A percentile compares a stretch with the other conserved stretches of the same genome.
Evolutionary conservation across 2,329 filamentous ascomycete species (phyloP).

Genomic region (Annulohypoxylon truncatum): DNA sequence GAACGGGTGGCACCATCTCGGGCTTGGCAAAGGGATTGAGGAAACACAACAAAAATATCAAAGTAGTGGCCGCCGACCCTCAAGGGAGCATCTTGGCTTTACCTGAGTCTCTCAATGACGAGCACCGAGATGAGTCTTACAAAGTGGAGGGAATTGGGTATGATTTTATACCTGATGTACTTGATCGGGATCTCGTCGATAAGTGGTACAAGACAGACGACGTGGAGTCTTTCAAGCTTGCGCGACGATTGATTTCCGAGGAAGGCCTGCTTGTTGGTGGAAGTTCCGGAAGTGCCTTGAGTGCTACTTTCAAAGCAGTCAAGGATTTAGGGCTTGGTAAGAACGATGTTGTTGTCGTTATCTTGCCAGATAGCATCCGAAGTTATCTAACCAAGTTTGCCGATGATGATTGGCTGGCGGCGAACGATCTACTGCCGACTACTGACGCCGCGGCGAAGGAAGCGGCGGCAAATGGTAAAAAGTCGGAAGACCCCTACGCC

Average conservation of each 20-base stretch:
- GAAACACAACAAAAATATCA: slow-evolving; percentile 87
- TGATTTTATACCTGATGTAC: slow-evolving; percentile 95
- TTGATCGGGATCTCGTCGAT: slow-evolving; percentile 83
- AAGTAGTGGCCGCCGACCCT: slow-evolving; percentile 92
- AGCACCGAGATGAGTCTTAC: slow-evolving; percentile 84
- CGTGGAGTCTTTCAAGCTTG: slow-evolving; percentile 87
- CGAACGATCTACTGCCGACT: slow-evolving; percentile 87
- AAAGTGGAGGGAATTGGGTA: slow-evolving; percentile 99
- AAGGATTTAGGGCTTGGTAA: slow-evolving; percentile 82
- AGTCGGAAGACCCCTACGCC: slow-evolving; percentile 73
- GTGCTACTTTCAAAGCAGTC: slow-evolving; percentile 80
- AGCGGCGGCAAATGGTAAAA: slow-evolving; percentile 56
- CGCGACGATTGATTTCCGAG: slow-evolving; percentile 90
- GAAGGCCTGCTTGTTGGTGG: slow-evolving; percentile 95
- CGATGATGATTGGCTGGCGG: slow-evolving; percentile 98
- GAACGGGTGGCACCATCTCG: slow-evolving; percentile 95
- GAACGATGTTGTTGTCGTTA: slow-evolving; percentile 88
- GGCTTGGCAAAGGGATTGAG: slow-evolving; percentile 85
- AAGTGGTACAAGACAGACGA: slow-evolving; percentile 99
- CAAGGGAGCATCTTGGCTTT: slow-evolving; percentile 90
- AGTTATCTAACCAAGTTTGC: slow-evolving; percentile 99
- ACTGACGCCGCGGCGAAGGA: slow-evolving; percentile 60
- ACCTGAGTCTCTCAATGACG: slow-evolving; percentile 82
- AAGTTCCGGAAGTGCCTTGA: slow-evolving; percentile 91
- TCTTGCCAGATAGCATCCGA: slow-evolving; percentile 94